Base-by-base conservation (phyloP, 805 yeast species). In the Tetrapisispora pingtungensis region DNA sequence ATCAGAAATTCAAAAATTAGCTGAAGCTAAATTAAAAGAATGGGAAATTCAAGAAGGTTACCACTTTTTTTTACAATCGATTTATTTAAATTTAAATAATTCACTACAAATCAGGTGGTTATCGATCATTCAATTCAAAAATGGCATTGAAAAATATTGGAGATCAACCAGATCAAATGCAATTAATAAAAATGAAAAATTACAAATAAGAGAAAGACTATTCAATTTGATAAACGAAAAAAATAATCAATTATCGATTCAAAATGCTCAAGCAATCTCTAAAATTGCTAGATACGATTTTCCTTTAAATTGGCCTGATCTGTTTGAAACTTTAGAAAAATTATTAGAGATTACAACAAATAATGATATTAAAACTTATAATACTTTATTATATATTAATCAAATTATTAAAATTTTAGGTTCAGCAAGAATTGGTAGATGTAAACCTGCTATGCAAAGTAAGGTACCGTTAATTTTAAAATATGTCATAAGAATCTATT, bases 111-210 rank as follows among this genome's bases (percentile, higher is more conserved):
- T 78, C 7, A 70, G 97, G 55, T 88, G 96, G 95, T 67, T 89
- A 22, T 88, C 95, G 0, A 72, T 87, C 1, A 90, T 90, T 35
- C 84, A 83, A 50, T 78, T 90, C 63, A 90, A 93, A 57, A 90
- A 90, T 61, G 94, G 94, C 1, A 70, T 87, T 18, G 95, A 86
- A 15, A 78, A 75, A 57, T 78, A 77, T 56, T 90, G 98, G 97
- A 70, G 96, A 46, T 69, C 81, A 1, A 70, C 86, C 0, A 70
- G 85, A 17, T 65, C 70, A 30, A 66, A 75, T 48, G 69, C 77
- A 0, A 72, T 82, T 17, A 51, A 72, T 2, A 73, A 72, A 39
- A 86, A 82, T 15, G 97, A 88, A 56, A 90, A 88, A 58, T 48
- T 48, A 0, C 75, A 73, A 40, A 86, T 88, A 39, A 71, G 79